phyloP scores from a whole-genome alignment of 768 basidiomycete species.

The Tephrocybe sp. region DNA sequence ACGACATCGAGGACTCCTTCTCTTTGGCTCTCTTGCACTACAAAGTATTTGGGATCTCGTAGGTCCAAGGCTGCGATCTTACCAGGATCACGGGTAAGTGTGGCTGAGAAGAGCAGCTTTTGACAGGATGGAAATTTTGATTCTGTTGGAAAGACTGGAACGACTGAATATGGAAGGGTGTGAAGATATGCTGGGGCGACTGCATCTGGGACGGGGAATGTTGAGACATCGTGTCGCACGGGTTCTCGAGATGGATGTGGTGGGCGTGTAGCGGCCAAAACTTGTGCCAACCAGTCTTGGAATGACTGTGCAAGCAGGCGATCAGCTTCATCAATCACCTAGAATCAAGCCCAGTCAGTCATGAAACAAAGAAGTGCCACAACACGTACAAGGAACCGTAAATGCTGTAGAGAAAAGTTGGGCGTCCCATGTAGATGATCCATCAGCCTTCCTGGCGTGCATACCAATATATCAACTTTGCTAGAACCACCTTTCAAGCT shows the following conservation, averaged over 20 bases:
- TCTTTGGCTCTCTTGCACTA: constrained; percentile 61
- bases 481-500: constrained; percentile 86
- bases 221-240: not conserved
- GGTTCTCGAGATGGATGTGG: constrained; percentile 10
- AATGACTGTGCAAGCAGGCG: constrained; percentile 93
- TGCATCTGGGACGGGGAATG: constrained; percentile 41
- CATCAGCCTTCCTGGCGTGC: constrained; percentile 93
- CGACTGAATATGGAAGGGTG: constrained; percentile 35
- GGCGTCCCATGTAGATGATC: constrained; percentile 89
- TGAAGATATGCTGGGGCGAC: constrained; percentile 62
- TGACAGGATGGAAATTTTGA: constrained; percentile 71
- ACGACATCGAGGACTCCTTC: constrained; percentile 50
- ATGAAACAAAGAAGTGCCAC: not conserved
- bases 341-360: not conserved
- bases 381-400: constrained; percentile 83
- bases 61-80: constrained; percentile 84
- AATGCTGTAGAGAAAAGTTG: constrained; percentile 90
- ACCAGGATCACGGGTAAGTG: constrained; percentile 91
- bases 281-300: constrained; percentile 90
- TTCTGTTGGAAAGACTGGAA: constrained; percentile 57
- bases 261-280: constrained; percentile 69
- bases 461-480: constrained; percentile 91
- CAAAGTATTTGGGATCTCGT: constrained; percentile 81
- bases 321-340: constrained; percentile 99
- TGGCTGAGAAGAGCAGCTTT: constrained; percentile 95